Evolutionary conservation across 2,329 filamentous ascomycete genomes (phyloP).

Genomic region (Trichoderma atrobrunneum): DNA sequence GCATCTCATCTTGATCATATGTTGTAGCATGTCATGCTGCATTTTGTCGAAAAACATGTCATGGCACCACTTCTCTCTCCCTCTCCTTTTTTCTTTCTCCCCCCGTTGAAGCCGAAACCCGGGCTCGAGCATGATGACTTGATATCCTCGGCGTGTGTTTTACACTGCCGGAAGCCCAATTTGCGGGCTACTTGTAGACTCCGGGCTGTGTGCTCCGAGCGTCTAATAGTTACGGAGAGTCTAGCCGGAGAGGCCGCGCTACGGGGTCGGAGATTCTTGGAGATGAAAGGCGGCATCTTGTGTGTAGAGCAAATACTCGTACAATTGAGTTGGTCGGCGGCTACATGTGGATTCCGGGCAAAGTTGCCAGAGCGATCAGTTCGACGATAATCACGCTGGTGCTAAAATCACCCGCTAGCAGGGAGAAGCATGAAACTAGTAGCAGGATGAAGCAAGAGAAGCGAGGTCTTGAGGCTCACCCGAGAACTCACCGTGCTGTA

Average conservation of each 20-base stretch:
- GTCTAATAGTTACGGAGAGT: not conserved
- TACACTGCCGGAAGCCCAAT: not conserved
- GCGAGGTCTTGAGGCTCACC: not conserved
- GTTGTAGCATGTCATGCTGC: not conserved
- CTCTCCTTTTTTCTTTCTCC: not conserved
- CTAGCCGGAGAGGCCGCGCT: not conserved
- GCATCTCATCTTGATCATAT: not conserved
- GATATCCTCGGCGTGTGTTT: not conserved
- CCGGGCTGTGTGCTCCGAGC: not conserved
- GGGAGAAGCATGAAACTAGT: not conserved
- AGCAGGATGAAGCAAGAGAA: not conserved
- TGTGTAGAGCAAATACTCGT: not conserved
- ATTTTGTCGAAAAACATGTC: not conserved
- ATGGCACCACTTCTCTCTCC: not conserved
- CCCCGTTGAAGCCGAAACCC: not conserved
- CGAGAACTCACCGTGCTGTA: not conserved
- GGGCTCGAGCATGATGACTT: not conserved
- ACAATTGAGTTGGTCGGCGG: not conserved
- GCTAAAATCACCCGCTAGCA: not conserved
- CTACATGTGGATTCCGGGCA: conserved; percentile 4
- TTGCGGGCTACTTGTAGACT: not conserved
- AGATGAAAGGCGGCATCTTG: not conserved
- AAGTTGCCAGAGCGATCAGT: not conserved
- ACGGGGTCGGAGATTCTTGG: not conserved
- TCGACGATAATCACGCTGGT: not conserved